These are phyloP conservation scores for Corymbia maculata DNA, from an alignment of 345 rosid genomes.

Conservation along the genomic window DNA sequence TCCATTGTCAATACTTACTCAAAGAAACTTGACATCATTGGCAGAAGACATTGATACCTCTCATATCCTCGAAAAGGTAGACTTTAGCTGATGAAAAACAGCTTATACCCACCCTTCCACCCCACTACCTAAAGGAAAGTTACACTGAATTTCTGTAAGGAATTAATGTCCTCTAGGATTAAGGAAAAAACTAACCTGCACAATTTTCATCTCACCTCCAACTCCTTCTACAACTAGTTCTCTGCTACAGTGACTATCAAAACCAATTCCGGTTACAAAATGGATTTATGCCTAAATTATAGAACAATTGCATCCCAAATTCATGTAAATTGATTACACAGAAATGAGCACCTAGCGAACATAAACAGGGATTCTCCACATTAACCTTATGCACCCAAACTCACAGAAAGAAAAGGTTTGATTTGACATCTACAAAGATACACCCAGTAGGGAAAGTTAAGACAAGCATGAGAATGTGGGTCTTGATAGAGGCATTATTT, in stretches of 20 bases:
- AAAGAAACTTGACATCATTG: background rate
- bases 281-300: background rate
- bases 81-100: background rate
- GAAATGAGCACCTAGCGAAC: background rate
- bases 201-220: background rate
- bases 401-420: background rate
- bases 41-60: background rate
- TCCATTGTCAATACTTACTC: background rate
- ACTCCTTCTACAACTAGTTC: background rate
- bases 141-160: background rate
- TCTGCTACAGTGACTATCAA: background rate
- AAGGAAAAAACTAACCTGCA: background rate
- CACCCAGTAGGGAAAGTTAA: background rate
- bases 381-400: background rate
- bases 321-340: background rate
- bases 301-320: background rate
- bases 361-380: background rate
- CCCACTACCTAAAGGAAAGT: background rate
- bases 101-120: background rate
- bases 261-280: background rate
- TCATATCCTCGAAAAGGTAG: background rate
- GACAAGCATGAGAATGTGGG: background rate
- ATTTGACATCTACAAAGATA: background rate
- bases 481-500: background rate
- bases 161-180: background rate